Evolutionary conservation across 257 asterid species (phyloP).

Genomic region (Solanum pennellii): DNA sequence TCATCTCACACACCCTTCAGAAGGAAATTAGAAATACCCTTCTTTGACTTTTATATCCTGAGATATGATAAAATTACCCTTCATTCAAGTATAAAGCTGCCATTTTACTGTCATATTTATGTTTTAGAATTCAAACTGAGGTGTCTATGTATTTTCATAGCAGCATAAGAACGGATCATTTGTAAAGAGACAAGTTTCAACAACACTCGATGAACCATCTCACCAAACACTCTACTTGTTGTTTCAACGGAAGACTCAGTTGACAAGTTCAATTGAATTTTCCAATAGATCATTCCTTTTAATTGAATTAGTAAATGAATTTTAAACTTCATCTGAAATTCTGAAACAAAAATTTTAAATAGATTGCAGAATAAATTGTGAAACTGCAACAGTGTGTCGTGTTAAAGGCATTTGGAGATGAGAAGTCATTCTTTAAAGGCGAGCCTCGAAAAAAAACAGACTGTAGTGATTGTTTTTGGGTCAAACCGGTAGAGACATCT

Average conservation of each 20-base stretch:
- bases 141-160: not conserved
- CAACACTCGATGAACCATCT: not conserved
- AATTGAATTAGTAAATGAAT: not conserved
- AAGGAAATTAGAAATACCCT: not conserved
- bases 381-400: not conserved
- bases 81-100: not conserved
- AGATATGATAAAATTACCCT: not conserved
- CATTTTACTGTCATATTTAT: not conserved
- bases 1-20: not conserved
- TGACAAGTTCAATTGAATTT: not conserved
- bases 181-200: not conserved
- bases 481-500: not conserved
- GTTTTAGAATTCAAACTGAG: not conserved
- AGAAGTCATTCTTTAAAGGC: not conserved
- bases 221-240: not conserved
- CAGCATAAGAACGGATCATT: not conserved
- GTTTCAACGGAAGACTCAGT: not conserved
- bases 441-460: not conserved
- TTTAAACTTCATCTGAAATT: not conserved
- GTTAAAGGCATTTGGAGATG: not conserved
- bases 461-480: not conserved
- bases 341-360: not conserved
- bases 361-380: not conserved
- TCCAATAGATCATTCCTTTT: not conserved
- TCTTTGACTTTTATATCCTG: not conserved